Conservation (phyloP, 306 rosid species). For the Corylus avellana region DNA sequence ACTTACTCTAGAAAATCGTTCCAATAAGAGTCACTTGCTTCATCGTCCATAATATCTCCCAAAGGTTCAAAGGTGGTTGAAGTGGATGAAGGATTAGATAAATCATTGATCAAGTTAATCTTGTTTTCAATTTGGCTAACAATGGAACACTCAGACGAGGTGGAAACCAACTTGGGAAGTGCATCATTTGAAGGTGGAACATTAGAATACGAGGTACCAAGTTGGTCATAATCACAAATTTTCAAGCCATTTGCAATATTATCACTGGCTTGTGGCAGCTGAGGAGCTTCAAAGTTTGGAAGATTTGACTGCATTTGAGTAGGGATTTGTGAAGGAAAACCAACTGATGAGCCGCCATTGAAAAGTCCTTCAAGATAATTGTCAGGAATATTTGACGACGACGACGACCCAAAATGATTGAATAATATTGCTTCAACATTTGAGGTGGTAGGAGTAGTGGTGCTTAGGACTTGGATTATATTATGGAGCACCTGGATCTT, state of each 20-base stretch:
- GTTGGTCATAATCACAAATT: neutral
- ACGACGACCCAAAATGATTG: conserved; percentile 37
- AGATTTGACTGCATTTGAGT: conserved; percentile 33
- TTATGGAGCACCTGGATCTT: conserved; percentile 54
- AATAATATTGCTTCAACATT: conserved; percentile 28
- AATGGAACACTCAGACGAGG: conserved; percentile 38
- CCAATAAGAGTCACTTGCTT: conserved; percentile 39
- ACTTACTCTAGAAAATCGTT: conserved; percentile 38
- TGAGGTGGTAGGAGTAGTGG: conserved; percentile 11
- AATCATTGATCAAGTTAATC: conserved; percentile 25
- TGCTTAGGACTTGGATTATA: conserved; percentile 43
- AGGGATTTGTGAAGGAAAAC: conserved; percentile 24
- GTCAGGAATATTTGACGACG: conserved; percentile 18
- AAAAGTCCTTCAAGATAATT: conserved; percentile 22
- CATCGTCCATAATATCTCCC: conserved; percentile 50
- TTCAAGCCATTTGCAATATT: conserved; percentile 6
- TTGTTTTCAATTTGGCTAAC: conserved; percentile 31
- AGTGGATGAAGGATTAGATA: conserved; percentile 34
- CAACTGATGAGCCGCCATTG: conserved; percentile 26
- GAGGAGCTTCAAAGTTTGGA: conserved; percentile 28
- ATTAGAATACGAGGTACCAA: conserved; percentile 13
- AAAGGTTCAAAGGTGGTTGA: conserved; percentile 54
- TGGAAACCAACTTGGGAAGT: conserved; percentile 50
- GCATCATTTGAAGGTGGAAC: conserved; percentile 29
- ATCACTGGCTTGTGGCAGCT: conserved; percentile 7